Percentiles rank a stretch among this genome's conserved stretches.
Evolutionary conservation across 148 eudicot genomes (phyloP).

Genomic region (Rheum nobile): DNA sequence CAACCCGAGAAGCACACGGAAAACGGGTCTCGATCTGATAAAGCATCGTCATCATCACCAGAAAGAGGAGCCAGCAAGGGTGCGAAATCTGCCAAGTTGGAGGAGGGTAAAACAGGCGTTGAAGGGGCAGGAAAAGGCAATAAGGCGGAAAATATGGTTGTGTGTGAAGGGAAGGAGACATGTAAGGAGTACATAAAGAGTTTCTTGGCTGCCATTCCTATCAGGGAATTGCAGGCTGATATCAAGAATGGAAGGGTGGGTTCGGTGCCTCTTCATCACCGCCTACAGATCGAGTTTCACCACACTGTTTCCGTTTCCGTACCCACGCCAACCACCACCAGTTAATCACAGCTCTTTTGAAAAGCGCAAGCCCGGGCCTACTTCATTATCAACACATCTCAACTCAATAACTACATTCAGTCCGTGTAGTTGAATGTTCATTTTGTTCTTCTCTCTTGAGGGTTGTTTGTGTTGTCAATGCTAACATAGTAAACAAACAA

Average conservation of each 20-base stretch:
- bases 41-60: background rate
- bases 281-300: constrained; percentile 76
- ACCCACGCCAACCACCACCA: background rate
- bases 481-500: no score
- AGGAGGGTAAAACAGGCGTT: background rate
- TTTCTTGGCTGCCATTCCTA: constrained; percentile 77
- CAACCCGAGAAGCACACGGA: background rate
- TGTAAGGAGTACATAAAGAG: constrained; percentile 80
- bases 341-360: background rate
- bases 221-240: constrained; percentile 67
- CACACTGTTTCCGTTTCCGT: constrained; percentile 12
- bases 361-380: no score
- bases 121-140: background rate
- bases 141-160: constrained; percentile 19
- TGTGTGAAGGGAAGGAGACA: constrained; percentile 49
- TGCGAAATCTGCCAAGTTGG: background rate
- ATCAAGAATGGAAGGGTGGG: constrained; percentile 58
- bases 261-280: constrained; percentile 64
- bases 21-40: background rate
- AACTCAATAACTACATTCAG: no score
- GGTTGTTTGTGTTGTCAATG: no score
- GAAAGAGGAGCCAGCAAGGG: background rate
- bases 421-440: no score
- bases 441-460: no score
- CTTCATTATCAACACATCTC: no score